Evolutionary conservation across 2,329 filamentous ascomycete genomes (phyloP).

Genomic region (Monosporascus sp.): DNA sequence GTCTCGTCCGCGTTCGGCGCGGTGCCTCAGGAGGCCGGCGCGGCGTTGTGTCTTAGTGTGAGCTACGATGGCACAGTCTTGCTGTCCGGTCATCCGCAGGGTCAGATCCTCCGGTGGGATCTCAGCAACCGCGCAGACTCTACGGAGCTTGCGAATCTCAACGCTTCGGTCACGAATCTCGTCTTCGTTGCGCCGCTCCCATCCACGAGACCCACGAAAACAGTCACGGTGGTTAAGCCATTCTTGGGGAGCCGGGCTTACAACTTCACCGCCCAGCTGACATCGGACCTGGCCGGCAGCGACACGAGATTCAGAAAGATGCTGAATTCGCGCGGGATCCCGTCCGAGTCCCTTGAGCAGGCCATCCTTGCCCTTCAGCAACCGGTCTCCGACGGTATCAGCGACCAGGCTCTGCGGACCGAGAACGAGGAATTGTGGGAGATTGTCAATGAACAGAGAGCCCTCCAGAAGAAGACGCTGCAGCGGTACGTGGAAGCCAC

Average conservation of each 20-base stretch:
- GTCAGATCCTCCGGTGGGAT: constrained; percentile 78
- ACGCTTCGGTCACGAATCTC: constrained; percentile 78
- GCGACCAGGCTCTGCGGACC: constrained; percentile 31
- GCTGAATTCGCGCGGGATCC: constrained; percentile 42
- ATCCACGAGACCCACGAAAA: constrained; percentile 43
- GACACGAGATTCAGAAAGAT: constrained; percentile 41
- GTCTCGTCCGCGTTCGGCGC: constrained; percentile 49
- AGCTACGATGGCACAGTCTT: constrained; percentile 79
- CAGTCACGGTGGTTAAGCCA: constrained; percentile 72
- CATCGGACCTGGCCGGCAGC: constrained; percentile 29
- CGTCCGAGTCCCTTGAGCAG: constrained; percentile 40
- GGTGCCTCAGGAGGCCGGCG: constrained; percentile 59
- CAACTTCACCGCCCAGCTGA: constrained; percentile 60
- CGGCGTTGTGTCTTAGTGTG: constrained; percentile 62
- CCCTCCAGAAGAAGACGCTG: constrained; percentile 35
- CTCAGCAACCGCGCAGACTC: constrained; percentile 64
- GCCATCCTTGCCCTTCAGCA: constrained; percentile 44
- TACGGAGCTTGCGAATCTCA: constrained; percentile 64
- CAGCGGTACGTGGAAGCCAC: constrained; percentile 24
- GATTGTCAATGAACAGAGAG: constrained; percentile 39
- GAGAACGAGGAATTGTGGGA: constrained; percentile 41
- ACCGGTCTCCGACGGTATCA: constrained; percentile 19
- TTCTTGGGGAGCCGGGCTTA: constrained; percentile 62
- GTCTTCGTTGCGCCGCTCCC: constrained; percentile 61
- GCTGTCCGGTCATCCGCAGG: constrained; percentile 74